These are phyloP conservation scores for Penicillium cinerascens DNA, from an alignment of 495 filamentous ascomycete species.

Conservation along the genomic window DNA sequence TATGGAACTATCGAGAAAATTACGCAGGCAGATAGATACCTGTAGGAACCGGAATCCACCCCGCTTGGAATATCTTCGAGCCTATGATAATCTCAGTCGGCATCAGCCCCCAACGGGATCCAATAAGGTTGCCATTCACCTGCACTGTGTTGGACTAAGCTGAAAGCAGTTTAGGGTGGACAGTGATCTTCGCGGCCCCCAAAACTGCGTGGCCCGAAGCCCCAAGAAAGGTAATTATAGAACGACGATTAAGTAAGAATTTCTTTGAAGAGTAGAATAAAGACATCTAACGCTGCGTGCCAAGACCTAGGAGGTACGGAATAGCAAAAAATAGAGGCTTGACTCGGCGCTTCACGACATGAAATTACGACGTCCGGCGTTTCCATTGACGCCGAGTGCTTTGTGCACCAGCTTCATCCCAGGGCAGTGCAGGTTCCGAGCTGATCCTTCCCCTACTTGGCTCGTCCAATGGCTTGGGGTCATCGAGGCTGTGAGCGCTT, in stretches of 20 bases:
- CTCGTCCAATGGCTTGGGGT: background rate
- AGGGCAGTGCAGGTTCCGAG: background rate
- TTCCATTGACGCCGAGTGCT: background rate
- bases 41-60: too few relatives aligned
- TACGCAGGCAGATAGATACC: too few relatives aligned
- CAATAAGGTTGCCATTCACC: too few relatives aligned
- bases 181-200: constrained; percentile 8
- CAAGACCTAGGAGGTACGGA: background rate
- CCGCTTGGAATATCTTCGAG: too few relatives aligned
- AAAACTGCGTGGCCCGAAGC: constrained; percentile 8
- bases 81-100: too few relatives aligned
- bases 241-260: background rate
- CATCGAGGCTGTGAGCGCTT: background rate
- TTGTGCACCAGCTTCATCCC: background rate
- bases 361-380: background rate
- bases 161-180: background rate
- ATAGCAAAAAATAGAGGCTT: background rate
- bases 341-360: background rate
- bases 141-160: too few relatives aligned
- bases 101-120: too few relatives aligned
- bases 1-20: too few relatives aligned
- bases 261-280: background rate
- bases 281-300: background rate
- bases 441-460: background rate
- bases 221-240: constrained; percentile 8